phyloP scores from a whole-genome alignment of 179 eudicot species.

The Silene coronaria region DNA sequence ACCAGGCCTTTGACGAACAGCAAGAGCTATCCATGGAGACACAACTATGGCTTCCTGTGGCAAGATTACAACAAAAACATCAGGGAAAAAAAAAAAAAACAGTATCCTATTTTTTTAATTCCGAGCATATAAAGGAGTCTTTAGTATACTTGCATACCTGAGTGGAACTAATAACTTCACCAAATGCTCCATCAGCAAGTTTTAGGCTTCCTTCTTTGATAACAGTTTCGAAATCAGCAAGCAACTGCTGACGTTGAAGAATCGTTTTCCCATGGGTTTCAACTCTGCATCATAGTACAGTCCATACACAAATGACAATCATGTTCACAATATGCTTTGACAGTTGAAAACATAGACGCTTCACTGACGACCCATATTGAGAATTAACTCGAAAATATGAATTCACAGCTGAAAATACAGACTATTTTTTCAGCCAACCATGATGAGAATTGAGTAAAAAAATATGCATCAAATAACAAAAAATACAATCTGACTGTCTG shows the following conservation, averaged over 20 bases:
- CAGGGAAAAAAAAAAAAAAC: not conserved
- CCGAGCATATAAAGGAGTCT: not conserved
- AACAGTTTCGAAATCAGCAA: constrained; percentile 48
- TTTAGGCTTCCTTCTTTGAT: constrained; percentile 34
- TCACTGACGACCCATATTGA: too few relatives aligned
- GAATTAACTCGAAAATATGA: too few relatives aligned
- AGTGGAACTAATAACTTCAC: constrained; percentile 54
- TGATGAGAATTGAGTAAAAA: not conserved
- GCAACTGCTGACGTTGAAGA: constrained; percentile 59
- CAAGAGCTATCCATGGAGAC: constrained; percentile 57
- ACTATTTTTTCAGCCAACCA: not conserved
- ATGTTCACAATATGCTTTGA: too few relatives aligned
- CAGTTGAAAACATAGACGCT: too few relatives aligned
- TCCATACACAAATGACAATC: not conserved
- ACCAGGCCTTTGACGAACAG: constrained; percentile 55
- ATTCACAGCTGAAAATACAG: not conserved
- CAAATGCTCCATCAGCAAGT: constrained; percentile 51
- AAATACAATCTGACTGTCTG: too few relatives aligned
- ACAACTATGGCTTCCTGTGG: constrained; percentile 59
- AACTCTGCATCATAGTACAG: constrained; percentile 33
- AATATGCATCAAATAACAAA: not conserved
- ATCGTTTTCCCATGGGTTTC: constrained; percentile 64
- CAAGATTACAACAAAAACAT: not conserved
- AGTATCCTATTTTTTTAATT: not conserved
- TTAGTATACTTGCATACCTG: constrained; percentile 40